Percentiles rank a stretch among this genome's conserved stretches.
Conservation (phyloP, 2,329 filamentous ascomycete species). For the Pseudocercospora cruenta region DNA sequence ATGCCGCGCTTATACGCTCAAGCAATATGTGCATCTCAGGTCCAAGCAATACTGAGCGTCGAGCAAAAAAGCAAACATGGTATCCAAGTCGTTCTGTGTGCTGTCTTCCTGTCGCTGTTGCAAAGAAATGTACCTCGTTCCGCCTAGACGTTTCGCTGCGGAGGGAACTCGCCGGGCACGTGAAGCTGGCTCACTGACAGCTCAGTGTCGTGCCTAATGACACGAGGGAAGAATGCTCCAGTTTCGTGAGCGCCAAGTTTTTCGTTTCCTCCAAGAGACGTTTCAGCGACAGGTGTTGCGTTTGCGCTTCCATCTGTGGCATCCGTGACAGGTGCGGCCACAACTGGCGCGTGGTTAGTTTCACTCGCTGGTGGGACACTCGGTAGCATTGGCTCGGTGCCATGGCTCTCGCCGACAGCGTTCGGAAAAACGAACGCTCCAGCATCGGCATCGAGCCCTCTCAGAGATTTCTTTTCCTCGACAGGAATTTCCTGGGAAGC, state of each 20-base stretch:
- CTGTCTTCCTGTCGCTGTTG: not conserved
- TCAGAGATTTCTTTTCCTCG: conserved; percentile 2
- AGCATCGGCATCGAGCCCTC: not conserved
- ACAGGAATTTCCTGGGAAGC: conserved; percentile 9
- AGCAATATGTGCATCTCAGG: not conserved
- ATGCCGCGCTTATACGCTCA: not conserved
- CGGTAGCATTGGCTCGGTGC: not conserved
- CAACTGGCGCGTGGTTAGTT: not conserved
- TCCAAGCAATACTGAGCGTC: not conserved
- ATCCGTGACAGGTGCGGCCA: not conserved
- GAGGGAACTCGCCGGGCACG: conserved; percentile 65
- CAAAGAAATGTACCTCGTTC: not conserved
- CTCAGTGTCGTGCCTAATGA: conserved; percentile 51
- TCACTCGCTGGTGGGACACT: not conserved
- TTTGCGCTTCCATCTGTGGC: not conserved
- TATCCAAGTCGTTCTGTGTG: not conserved
- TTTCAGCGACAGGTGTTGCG: conserved; percentile 4
- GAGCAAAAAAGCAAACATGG: not conserved
- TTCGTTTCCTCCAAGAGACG: conserved; percentile 38
- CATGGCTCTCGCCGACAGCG: not conserved
- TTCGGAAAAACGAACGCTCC: not conserved
- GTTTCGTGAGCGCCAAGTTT: conserved; percentile 36
- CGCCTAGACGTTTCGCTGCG: not conserved
- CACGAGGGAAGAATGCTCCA: conserved; percentile 54
- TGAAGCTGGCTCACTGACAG: conserved; percentile 65